Evolutionary conservation across 345 rosid species (phyloP).

Genomic region (Citrus mangshanensis): DNA sequence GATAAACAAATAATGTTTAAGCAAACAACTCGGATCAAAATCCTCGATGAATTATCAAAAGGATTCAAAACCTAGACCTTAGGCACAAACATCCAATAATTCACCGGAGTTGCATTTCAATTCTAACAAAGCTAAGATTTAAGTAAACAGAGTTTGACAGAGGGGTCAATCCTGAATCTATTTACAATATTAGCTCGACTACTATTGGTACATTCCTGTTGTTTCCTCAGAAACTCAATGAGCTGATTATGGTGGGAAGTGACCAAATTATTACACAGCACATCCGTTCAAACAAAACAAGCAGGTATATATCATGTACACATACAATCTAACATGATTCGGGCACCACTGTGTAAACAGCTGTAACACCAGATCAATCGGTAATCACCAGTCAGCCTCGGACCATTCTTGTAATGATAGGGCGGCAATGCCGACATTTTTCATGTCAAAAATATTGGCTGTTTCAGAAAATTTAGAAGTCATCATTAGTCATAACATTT

Average conservation of each 20-base stretch:
- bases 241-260: not conserved
- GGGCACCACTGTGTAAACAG: not conserved
- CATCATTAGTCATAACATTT: not conserved
- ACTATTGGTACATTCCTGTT: not conserved
- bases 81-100: not conserved
- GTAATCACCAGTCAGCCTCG: constrained; percentile 26
- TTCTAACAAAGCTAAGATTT: no score
- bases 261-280: not conserved
- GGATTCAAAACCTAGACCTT: not conserved
- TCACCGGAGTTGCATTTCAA: not conserved
- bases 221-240: not conserved
- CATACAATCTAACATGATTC: not conserved
- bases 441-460: constrained; percentile 82
- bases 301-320: not conserved
- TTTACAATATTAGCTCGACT: not conserved
- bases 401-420: constrained; percentile 66
- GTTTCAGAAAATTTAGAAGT: constrained; percentile 11
- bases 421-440: constrained; percentile 62
- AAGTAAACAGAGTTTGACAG: no score
- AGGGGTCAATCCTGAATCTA: not conserved
- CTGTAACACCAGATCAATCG: constrained; percentile 6
- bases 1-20: no score
- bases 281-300: not conserved
- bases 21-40: not conserved
- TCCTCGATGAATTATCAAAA: not conserved